These are phyloP conservation scores for Vitis hybrid DNA, from an alignment of 177 flowering plant species.

Conservation along the genomic window DNA sequence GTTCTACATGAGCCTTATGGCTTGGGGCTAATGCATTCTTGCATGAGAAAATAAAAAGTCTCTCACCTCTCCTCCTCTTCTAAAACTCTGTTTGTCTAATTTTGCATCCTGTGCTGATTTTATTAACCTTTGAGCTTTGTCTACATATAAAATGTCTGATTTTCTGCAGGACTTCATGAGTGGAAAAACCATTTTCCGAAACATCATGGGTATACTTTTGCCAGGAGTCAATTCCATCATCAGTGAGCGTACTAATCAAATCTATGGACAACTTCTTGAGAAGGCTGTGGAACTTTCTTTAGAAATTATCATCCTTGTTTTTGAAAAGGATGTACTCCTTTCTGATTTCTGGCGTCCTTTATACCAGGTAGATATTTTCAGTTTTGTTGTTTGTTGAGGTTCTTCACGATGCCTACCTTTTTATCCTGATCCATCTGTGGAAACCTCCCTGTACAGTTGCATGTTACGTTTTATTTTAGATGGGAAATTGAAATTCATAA, in stretches of 20 bases:
- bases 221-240: slow-evolving; percentile 76
- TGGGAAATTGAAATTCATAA: too few relatives aligned
- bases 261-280: slow-evolving; percentile 79
- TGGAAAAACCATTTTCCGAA: slow-evolving; percentile 82
- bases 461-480: too few relatives aligned
- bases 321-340: slow-evolving; percentile 75
- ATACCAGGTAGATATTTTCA: slow-evolving; percentile 57
- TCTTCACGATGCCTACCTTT: too few relatives aligned
- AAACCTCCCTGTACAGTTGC: too few relatives aligned
- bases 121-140: background rate
- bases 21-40: too few relatives aligned
- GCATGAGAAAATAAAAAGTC: too few relatives aligned
- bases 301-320: slow-evolving; percentile 78
- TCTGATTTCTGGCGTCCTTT: slow-evolving; percentile 95
- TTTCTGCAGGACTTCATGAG: slow-evolving; percentile 94
- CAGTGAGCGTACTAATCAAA: slow-evolving; percentile 67
- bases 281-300: slow-evolving; percentile 84
- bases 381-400: background rate
- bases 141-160: background rate
- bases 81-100: too few relatives aligned
- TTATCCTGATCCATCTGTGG: too few relatives aligned
- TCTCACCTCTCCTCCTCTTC: too few relatives aligned
- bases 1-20: too few relatives aligned
- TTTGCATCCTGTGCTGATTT: too few relatives aligned
- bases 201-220: slow-evolving; percentile 79